Evolutionary conservation across 108 stramenopile species (phyloP).

Genomic region (Pseudonitzschia delicatissima): DNA sequence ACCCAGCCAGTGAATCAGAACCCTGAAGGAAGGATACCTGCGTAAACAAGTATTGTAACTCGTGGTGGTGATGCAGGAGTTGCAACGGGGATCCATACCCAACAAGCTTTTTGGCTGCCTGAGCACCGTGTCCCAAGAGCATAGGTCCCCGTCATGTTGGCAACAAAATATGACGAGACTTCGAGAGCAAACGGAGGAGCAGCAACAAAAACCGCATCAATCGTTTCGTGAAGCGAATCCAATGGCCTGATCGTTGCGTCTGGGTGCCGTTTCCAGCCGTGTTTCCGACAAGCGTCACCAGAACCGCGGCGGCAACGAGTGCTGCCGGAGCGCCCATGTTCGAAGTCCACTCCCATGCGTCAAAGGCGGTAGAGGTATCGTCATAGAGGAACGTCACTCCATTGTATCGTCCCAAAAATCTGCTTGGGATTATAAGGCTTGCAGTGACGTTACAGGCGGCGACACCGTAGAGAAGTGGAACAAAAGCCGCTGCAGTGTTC

Average conservation of each 20-base stretch:
- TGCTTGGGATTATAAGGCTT: too few relatives aligned
- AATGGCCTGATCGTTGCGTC: too few relatives aligned
- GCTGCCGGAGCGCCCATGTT: conserved; percentile 53
- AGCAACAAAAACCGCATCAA: conserved; percentile 39
- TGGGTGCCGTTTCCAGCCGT: conserved; percentile 22
- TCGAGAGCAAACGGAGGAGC: conserved; percentile 46
- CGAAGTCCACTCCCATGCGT: conserved; percentile 40
- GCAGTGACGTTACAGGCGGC: too few relatives aligned
- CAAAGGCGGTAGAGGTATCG: conserved; percentile 25
- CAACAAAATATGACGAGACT: conserved; percentile 45
- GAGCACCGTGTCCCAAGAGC: conserved; percentile 37
- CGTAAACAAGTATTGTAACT: conserved; percentile 49
- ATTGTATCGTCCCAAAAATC: conserved; percentile 9
- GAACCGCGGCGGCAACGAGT: conserved; percentile 51
- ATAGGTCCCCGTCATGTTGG: conserved; percentile 47
- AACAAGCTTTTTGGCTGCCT: conserved; percentile 15
- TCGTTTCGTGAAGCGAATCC: conserved; percentile 34
- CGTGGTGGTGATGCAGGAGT: conserved; percentile 34
- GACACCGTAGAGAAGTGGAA: too few relatives aligned
- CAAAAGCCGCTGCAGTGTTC: too few relatives aligned
- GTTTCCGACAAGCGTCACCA: conserved; percentile 42
- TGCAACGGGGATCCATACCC: conserved; percentile 27
- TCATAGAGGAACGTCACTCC: conserved; percentile 16
- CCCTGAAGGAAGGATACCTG: conserved; percentile 55
- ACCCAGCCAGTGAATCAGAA: conserved; percentile 48